Percentiles rank a stretch among this genome's conserved stretches.
Evolutionary conservation across 116 monocot species (phyloP).

Genomic region (Phalaenopsis hybrid): DNA sequence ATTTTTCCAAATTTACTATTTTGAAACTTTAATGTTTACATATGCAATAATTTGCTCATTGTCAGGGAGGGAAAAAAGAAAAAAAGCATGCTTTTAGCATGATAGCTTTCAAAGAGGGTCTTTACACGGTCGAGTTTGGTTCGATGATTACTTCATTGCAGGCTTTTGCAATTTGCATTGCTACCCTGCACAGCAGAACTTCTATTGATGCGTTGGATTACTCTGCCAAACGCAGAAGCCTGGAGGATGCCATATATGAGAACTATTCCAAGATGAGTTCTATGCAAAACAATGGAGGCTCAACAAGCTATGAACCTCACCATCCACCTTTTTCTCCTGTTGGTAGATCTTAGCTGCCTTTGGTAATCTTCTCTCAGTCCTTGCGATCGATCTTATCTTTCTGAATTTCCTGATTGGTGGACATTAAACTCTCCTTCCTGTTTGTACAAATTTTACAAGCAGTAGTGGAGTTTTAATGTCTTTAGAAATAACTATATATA

Average conservation of each 20-base stretch:
- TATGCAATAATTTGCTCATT: background rate
- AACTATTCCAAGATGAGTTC: background rate
- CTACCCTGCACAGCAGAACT: conserved; percentile 33
- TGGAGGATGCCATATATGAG: conserved; percentile 1
- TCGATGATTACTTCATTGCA: conserved; percentile 36
- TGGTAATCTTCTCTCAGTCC: background rate
- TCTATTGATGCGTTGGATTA: background rate
- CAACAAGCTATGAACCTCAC: conserved; percentile 29
- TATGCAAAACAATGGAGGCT: conserved; percentile 9
- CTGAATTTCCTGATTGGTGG: too few species aligned
- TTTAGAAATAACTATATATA: too few species aligned
- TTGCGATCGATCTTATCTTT: too few species aligned
- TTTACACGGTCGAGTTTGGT: conserved; percentile 42
- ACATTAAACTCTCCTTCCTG: background rate
- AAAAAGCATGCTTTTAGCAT: conserved; percentile 38
- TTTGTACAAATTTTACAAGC: too few species aligned
- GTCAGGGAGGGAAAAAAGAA: conserved; percentile 24
- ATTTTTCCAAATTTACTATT: background rate
- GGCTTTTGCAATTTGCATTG: conserved; percentile 55
- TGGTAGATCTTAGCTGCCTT: conserved; percentile 39
- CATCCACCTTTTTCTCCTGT: conserved; percentile 63
- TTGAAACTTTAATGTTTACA: background rate
- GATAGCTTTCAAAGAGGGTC: conserved; percentile 44
- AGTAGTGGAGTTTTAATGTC: background rate
- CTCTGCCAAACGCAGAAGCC: too few species aligned